A percentile compares a stretch with the other conserved stretches of the same genome.
phyloP scores from a whole-genome alignment of 257 asterid species.

The Sherardia arvensis region DNA sequence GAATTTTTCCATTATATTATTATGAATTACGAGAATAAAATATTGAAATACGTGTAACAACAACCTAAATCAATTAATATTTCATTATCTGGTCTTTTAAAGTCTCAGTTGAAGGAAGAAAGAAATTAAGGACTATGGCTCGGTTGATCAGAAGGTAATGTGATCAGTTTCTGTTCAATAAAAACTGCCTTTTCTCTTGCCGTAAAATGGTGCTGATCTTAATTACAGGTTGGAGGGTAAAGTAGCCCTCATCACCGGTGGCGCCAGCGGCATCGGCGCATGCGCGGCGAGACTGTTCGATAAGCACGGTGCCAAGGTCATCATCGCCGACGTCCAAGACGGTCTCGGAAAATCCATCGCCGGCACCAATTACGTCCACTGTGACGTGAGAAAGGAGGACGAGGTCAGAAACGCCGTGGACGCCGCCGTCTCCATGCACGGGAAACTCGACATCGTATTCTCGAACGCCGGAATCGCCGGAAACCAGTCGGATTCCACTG shows the following conservation, averaged over 20 bases:
- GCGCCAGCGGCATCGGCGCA: constrained; percentile 22
- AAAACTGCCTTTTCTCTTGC: background rate
- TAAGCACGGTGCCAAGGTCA: constrained; percentile 20
- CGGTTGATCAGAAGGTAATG: too few relatives aligned
- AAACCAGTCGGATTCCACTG: background rate
- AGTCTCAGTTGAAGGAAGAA: too few relatives aligned
- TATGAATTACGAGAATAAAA: too few relatives aligned
- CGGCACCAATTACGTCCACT: background rate
- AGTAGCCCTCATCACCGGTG: constrained; percentile 22
- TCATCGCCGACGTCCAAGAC: too few relatives aligned
- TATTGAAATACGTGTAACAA: too few relatives aligned
- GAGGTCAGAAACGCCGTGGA: constrained; percentile 15
- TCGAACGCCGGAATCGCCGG: constrained; percentile 21
- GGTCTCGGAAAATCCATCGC: constrained; percentile 12
- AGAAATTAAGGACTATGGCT: too few relatives aligned
- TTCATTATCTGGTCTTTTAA: too few relatives aligned
- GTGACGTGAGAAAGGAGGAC: constrained; percentile 13
- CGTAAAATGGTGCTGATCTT: too few relatives aligned
- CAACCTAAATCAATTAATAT: too few relatives aligned
- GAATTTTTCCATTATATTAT: too few relatives aligned
- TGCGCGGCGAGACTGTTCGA: constrained; percentile 11
- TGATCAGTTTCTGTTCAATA: too few relatives aligned
- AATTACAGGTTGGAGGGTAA: constrained; percentile 22
- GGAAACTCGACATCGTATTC: constrained; percentile 25
- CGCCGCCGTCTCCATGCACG: constrained; percentile 4